These are phyloP conservation scores for Suillus placidus DNA, from an alignment of 768 basidiomycete genomes.

Conservation along the genomic window DNA sequence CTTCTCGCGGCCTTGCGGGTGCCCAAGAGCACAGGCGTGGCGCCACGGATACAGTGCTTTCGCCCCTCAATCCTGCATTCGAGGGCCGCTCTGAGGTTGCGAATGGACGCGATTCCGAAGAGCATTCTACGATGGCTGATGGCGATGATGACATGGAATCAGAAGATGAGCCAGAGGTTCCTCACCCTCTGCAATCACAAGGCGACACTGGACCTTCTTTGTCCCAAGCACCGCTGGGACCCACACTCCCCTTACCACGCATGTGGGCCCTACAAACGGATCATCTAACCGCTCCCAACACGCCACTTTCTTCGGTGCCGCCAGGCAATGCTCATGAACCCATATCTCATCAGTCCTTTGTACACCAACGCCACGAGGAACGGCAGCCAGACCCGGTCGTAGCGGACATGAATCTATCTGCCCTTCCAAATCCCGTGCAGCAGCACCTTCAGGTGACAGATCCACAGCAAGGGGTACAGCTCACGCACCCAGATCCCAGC, in stretches of 20 bases:
- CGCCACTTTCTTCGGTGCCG: constrained; percentile 36
- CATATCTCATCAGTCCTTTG: constrained; percentile 33
- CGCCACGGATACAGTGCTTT: constrained; percentile 37
- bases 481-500: constrained; percentile 29
- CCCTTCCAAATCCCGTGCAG: constrained; percentile 32
- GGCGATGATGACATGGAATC: constrained; percentile 41
- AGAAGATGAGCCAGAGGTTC: constrained; percentile 36
- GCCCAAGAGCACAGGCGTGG: constrained; percentile 39
- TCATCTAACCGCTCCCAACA: constrained; percentile 26
- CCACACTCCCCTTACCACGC: constrained; percentile 35
- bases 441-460: constrained; percentile 30
- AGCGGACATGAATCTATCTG: constrained; percentile 28
- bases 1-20: constrained; percentile 31
- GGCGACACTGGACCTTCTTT: constrained; percentile 32
- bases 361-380: constrained; percentile 25
- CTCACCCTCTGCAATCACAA: constrained; percentile 28
- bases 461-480: constrained; percentile 32
- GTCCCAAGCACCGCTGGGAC: constrained; percentile 28
- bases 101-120: constrained; percentile 23
- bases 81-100: constrained; percentile 34
- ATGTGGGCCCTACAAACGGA: constrained; percentile 39
- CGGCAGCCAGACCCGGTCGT: constrained; percentile 30
- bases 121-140: constrained; percentile 31
- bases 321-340: constrained; percentile 31
- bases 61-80: constrained; percentile 45